Evolutionary conservation across 331 rosid genomes (phyloP).

Genomic region (Prunus yedoensis): DNA sequence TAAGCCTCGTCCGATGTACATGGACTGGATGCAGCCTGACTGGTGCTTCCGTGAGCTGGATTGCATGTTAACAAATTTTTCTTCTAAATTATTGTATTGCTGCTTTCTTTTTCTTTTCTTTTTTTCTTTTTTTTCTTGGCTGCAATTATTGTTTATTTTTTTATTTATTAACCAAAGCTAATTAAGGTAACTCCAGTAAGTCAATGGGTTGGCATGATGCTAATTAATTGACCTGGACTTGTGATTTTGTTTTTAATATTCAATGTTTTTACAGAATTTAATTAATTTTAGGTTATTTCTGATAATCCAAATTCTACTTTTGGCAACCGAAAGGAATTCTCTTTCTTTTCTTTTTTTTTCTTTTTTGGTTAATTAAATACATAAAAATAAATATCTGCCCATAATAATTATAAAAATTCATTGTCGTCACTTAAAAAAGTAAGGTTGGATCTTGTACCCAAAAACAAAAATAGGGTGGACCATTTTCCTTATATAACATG

Average conservation of each 20-base stretch:
- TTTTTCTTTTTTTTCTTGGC: neutral
- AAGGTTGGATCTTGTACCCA: neutral
- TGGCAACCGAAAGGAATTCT: too few species aligned
- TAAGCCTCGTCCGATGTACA: neutral
- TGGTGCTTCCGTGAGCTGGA: slow-evolving; percentile 15
- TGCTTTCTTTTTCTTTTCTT: neutral
- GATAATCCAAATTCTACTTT: too few species aligned
- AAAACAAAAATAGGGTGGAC: neutral
- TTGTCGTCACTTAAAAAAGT: neutral
- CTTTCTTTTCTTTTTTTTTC: too few species aligned
- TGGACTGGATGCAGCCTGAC: neutral
- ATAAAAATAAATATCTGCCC: neutral
- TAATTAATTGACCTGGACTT: too few species aligned
- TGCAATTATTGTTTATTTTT: neutral
- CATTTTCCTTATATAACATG: neutral
- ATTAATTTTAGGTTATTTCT: too few species aligned
- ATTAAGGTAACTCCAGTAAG: neutral
- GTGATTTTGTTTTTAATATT: too few species aligned
- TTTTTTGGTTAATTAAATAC: too few species aligned
- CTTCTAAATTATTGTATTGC: neutral
- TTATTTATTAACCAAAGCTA: too few species aligned
- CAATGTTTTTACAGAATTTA: too few species aligned
- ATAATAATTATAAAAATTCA: neutral
- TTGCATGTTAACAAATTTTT: neutral
- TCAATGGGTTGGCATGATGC: neutral